These are phyloP conservation scores for Maudiozyma turicensis DNA, from an alignment of 805 yeast species.

Conservation along the genomic window DNA sequence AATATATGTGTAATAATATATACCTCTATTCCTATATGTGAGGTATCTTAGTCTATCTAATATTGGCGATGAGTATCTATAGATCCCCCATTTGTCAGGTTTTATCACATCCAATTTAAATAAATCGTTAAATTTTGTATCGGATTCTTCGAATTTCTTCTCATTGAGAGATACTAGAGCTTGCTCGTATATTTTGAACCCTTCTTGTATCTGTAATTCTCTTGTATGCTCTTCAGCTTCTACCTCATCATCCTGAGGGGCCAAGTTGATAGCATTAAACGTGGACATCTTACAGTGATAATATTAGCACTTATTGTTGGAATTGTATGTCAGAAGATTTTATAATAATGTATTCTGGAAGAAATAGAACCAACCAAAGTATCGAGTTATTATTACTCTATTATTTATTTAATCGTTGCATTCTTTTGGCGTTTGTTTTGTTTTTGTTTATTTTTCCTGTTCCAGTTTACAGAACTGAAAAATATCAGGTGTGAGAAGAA, in stretches of 20 bases:
- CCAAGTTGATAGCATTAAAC: conserved; percentile 71
- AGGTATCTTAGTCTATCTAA: conserved; percentile 67
- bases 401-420: no score
- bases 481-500: no score
- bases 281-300: conserved; percentile 37
- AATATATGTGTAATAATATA: conserved; percentile 43
- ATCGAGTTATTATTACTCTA: no score
- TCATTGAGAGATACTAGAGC: conserved; percentile 58
- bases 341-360: no score
- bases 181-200: conserved; percentile 60
- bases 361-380: no score
- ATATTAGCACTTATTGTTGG: neutral
- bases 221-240: conserved; percentile 86
- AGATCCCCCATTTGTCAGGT: conserved; percentile 32
- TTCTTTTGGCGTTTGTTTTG: no score
- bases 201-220: conserved; percentile 83
- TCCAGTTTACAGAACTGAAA: no score
- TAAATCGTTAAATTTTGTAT: conserved; percentile 45
- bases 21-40: conserved; percentile 73
- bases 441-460: no score
- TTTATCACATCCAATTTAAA: conserved; percentile 61
- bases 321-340: no score
- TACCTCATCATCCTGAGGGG: conserved; percentile 55
- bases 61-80: conserved; percentile 44
- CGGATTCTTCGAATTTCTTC: conserved; percentile 40